phyloP scores from a whole-genome alignment of 495 filamentous ascomycete species.

The Podospora appendiculata region DNA sequence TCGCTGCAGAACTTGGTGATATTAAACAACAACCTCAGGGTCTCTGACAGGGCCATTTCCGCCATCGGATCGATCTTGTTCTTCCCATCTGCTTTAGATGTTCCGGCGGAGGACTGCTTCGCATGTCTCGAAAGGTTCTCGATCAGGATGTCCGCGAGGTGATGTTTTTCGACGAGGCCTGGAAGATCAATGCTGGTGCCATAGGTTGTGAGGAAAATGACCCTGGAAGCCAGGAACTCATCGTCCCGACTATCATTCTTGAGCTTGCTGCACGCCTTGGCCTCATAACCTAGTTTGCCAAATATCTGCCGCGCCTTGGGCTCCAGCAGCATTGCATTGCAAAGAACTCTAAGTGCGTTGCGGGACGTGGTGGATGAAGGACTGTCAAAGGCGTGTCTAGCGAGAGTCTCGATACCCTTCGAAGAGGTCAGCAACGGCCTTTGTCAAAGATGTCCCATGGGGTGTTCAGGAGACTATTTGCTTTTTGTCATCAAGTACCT shows the following conservation, averaged over 20 bases:
- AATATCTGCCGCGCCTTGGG: constrained; percentile 67
- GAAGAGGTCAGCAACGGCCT: background rate
- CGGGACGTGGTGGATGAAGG: constrained; percentile 52
- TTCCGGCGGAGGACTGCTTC: constrained; percentile 8
- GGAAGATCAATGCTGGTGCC: constrained; percentile 62
- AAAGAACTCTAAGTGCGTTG: constrained; percentile 77
- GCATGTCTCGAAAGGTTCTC: constrained; percentile 66
- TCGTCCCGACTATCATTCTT: constrained; percentile 75
- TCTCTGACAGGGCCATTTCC: constrained; percentile 74
- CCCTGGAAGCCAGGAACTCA: constrained; percentile 77
- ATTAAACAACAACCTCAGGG: constrained; percentile 85
- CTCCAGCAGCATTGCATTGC: constrained; percentile 75
- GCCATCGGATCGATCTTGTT: constrained; percentile 52
- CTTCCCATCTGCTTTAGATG: constrained; percentile 8
- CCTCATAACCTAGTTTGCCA: constrained; percentile 67
- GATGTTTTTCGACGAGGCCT: constrained; percentile 59
- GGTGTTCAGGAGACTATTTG: constrained; percentile 2
- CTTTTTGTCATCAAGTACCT: constrained; percentile 34
- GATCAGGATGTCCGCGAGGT: constrained; percentile 59
- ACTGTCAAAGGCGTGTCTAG: constrained; percentile 63
- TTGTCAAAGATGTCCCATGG: background rate
- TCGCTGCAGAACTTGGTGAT: constrained; percentile 49
- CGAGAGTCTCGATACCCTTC: constrained; percentile 71
- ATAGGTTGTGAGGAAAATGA: constrained; percentile 84
- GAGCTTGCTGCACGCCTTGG: constrained; percentile 62